Evolutionary conservation across 2,329 filamentous ascomycete species (phyloP), one percentile per base, ranked within the genome.

Genomic region (Xylariaceae sp.): DNA sequence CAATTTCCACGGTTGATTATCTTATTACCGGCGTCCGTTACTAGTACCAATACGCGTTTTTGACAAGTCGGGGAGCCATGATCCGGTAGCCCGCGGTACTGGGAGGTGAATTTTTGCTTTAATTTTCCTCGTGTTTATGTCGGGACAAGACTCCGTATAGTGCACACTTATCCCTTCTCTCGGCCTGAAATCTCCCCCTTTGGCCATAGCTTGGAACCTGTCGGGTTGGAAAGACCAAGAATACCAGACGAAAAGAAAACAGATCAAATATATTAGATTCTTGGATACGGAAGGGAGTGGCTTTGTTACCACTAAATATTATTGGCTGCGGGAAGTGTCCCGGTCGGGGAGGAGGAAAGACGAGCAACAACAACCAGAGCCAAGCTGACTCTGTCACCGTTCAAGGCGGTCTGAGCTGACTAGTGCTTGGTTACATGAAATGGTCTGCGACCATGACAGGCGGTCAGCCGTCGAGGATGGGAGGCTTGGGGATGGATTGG

Each of bases 401-500:
- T 65, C 60, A 63, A 70, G 68, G 68, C 68, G 68, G 68, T 70
- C 68, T 69, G 63, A 67, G 68, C 68, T 70, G 68, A 69, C 67
- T 68, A 66, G 66, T 60, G 63, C 61, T 56, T 63, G 56, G 59
- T 66, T 65, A 62, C 56, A 59, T 60, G 59, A 54, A 31, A 56
- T 14, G 58, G 47, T 56, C 45, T 60, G 64, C 62, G 63, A 62
- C 60, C 61, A 66, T 65, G 66, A 69, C 67, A 69, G 55, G 68
- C 68, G 68, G 68, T 70, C 68, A 68, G 65, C 59, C 58, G 56
- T 49, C 57, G 55, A 61, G 62, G 62, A 63, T 64, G 59, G 52
- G 49, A 46, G 60, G 60, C 28, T 23, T 41, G 45, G 55, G 43
- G 23, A 36, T 9, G 48, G 53, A 55, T 58, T 60, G 62, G 60